These are phyloP conservation scores for Euphorbia tirucalli DNA, from an alignment of 345 rosid genomes.

Conservation along the genomic window DNA sequence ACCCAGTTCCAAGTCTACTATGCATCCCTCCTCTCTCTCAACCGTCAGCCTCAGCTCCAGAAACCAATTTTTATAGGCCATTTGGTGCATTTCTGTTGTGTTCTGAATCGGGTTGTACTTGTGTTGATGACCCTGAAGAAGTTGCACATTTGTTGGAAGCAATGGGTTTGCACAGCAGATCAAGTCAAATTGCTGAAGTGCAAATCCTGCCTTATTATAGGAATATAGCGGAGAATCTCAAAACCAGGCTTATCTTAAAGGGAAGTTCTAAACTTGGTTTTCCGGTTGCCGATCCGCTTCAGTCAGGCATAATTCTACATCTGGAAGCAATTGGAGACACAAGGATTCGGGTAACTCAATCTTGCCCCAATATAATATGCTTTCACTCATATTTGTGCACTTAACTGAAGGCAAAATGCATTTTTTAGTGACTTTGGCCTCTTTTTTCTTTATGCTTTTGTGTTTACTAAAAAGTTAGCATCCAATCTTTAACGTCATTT, in stretches of 20 bases:
- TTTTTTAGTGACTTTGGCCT: too few species aligned
- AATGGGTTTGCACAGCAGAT: constrained; percentile 6
- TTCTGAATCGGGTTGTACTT: constrained; percentile 33
- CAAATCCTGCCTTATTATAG: constrained; percentile 30
- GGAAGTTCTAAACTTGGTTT: constrained; percentile 17
- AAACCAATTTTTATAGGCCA: constrained; percentile 33
- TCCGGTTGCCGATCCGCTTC: constrained; percentile 1
- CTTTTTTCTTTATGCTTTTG: too few species aligned
- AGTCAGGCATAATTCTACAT: constrained; percentile 27
- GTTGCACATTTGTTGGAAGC: constrained; percentile 28
- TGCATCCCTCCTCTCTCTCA: too few species aligned
- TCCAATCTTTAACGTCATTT: too few species aligned
- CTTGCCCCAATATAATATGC: too few species aligned
- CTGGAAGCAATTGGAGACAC: constrained; percentile 32
- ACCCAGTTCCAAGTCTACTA: constrained; percentile 35
- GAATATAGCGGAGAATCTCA: not conserved
- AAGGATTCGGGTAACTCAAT: constrained; percentile 31
- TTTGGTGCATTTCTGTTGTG: constrained; percentile 58
- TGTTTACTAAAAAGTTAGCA: too few species aligned
- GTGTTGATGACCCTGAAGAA: constrained; percentile 47
- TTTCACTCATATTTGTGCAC: not conserved
- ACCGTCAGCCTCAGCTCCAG: too few species aligned
- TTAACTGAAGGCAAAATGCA: not conserved
- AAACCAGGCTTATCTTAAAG: constrained; percentile 7
- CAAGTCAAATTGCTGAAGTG: constrained; percentile 15